Conservation (phyloP, 208 protist species). For the Leishmania martiniquensis region DNA sequence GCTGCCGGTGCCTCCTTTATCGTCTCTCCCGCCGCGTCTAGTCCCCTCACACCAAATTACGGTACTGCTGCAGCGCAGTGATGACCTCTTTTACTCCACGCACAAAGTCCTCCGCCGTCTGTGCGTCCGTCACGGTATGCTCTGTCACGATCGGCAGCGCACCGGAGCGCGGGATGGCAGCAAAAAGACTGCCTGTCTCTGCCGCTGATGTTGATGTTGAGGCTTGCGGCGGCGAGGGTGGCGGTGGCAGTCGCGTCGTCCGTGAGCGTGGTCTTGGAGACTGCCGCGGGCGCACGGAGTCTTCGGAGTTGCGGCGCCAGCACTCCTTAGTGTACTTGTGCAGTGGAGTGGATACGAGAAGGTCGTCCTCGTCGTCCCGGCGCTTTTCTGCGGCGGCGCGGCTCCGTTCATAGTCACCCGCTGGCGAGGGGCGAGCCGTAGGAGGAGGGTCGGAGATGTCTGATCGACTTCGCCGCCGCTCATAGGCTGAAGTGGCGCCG, state of each 20-base stretch:
- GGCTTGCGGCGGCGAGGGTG: constrained; percentile 4
- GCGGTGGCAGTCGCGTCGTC: constrained; percentile 5
- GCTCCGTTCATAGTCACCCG: background rate
- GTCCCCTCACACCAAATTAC: background rate
- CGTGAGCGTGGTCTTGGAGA: background rate
- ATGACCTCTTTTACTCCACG: constrained; percentile 20
- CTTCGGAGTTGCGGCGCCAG: background rate
- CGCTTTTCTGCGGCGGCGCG: background rate
- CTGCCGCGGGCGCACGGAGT: background rate
- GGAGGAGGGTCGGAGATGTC: background rate
- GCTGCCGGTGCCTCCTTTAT: background rate
- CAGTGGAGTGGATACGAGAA: constrained; percentile 26
- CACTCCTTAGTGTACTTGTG: constrained; percentile 3
- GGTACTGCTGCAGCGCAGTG: constrained; percentile 17
- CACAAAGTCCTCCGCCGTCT: constrained; percentile 30
- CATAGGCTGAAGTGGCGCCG: background rate
- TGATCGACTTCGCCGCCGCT: background rate
- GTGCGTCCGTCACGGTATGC: constrained; percentile 26
- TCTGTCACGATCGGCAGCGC: constrained; percentile 26
- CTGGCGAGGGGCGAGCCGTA: background rate
- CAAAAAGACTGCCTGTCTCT: background rate
- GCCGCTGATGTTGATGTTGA: background rate
- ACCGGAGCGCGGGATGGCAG: background rate
- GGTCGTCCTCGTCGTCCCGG: background rate
- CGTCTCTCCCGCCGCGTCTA: background rate